These are phyloP conservation scores for Silene coronaria DNA, from an alignment of 179 eudicot species.

Conservation along the genomic window DNA sequence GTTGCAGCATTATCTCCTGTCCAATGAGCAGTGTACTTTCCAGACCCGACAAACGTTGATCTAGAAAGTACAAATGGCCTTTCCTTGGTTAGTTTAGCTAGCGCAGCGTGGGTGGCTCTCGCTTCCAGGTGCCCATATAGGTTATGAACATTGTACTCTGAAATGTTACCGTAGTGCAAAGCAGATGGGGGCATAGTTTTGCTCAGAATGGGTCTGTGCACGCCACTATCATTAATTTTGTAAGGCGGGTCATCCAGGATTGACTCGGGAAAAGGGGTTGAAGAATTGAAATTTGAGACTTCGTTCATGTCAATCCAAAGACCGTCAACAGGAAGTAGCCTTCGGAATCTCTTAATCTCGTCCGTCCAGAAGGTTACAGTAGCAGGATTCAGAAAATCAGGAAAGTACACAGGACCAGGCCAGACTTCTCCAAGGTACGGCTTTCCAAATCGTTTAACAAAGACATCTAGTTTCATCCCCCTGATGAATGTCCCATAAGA, in stretches of 20 bases:
- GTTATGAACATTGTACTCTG: conserved; percentile 46
- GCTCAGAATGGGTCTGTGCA: conserved; percentile 26
- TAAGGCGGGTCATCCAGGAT: conserved; percentile 51
- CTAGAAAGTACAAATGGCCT: conserved; percentile 47
- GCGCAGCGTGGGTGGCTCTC: conserved; percentile 31
- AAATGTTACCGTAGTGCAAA: conserved; percentile 33
- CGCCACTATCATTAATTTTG: conserved; percentile 40
- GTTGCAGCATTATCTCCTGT: conserved; percentile 61
- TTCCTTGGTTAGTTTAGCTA: conserved; percentile 28
- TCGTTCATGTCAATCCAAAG: conserved; percentile 77
- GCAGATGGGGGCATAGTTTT: conserved; percentile 43
- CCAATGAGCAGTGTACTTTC: conserved; percentile 53
- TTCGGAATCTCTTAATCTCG: conserved; percentile 30
- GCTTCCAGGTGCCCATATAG: conserved; percentile 44
- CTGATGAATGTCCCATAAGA: conserved; percentile 48
- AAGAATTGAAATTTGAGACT: conserved; percentile 43
- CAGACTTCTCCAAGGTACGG: conserved; percentile 58
- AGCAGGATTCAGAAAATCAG: conserved; percentile 47
- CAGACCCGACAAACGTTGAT: conserved; percentile 51
- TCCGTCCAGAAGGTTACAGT: conserved; percentile 28
- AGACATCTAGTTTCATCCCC: conserved; percentile 53
- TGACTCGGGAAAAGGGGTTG: conserved; percentile 29
- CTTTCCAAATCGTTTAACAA: conserved; percentile 41
- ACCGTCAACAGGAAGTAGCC: conserved; percentile 45
- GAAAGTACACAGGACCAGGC: conserved; percentile 61